Percentiles rank a stretch among this genome's conserved stretches.
Conservation (phyloP, 2,329 filamentous ascomycete genomes). For the Bipolaris gigantea region DNA sequence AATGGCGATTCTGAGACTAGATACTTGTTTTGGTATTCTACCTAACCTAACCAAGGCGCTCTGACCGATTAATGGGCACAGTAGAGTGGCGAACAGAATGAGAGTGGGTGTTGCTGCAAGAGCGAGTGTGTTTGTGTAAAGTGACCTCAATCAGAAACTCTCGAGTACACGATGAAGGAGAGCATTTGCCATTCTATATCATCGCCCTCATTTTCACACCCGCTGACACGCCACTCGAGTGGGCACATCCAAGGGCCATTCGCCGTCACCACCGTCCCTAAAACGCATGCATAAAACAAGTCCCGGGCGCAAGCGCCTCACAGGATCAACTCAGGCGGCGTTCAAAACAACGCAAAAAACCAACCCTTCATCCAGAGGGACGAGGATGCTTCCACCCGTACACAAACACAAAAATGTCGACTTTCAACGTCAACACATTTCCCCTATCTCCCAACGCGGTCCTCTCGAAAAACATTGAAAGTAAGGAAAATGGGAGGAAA, state of each 20-base stretch:
- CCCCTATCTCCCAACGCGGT: slow-evolving; percentile 13
- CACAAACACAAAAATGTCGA: slow-evolving; percentile 44
- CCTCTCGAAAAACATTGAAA: slow-evolving; percentile 22
- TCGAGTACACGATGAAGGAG: slow-evolving; percentile 20
- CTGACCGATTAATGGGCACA: slow-evolving; percentile 15
- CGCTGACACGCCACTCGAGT: slow-evolving; percentile 17
- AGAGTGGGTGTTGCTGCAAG: slow-evolving; percentile 16
- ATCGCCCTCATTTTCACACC: slow-evolving; percentile 26
- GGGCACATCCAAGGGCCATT: slow-evolving; percentile 12
- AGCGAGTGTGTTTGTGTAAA: slow-evolving; percentile 16
- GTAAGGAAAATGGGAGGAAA: slow-evolving; percentile 36
- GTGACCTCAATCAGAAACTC: slow-evolving; percentile 5
- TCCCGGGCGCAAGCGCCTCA: slow-evolving; percentile 36
- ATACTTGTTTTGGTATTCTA: slow-evolving; percentile 12
- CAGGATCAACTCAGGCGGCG: slow-evolving; percentile 40
- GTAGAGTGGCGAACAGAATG: slow-evolving; percentile 14
- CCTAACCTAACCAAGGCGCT: slow-evolving; percentile 17
- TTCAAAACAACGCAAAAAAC: slow-evolving; percentile 37
- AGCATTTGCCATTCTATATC: slow-evolving; percentile 28
- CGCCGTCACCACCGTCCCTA: slow-evolving; percentile 14
- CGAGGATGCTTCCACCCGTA: slow-evolving; percentile 44
- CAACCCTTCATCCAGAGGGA: slow-evolving; percentile 46
- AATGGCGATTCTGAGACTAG: background rate
- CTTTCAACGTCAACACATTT: slow-evolving; percentile 35
- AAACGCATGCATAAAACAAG: slow-evolving; percentile 18